Evolutionary conservation across 768 basidiomycete genomes (phyloP), one percentile per base, ranked within the genome.

Genomic region (Hericium rajendrae): DNA sequence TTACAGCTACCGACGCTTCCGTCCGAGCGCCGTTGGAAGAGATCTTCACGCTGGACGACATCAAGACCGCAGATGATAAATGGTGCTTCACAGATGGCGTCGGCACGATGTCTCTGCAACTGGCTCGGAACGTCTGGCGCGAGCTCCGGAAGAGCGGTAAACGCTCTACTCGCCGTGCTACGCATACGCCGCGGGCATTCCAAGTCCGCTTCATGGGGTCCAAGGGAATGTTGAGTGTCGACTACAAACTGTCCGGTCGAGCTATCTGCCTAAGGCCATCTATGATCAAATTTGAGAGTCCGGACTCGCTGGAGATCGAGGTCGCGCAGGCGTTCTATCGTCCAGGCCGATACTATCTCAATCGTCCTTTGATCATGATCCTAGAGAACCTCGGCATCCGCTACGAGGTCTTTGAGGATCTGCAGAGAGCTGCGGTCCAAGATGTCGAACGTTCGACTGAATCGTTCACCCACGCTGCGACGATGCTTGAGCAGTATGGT

Each of bases 31-130:
- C 68, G 46, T 60, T 68, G n/a, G 72, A 76, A 49, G 70, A 78
- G 63, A 67, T 78, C 43, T 18, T 69, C 18, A 60, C 70, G 18
- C 64, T 76, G 0, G 70, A 74, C n/a, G 82, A 86, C 66, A 76
- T 85, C 26, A 62, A 75, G 38, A n/a, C 60, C 1, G 62, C n/a
- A 63, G 69, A 0, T 20, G 57, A 46, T 60, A 66, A 40, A 62
- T 81, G 77, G 58, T 69, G 71, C 49, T 87, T 86, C 67, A 87
- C 86, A 0, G 87, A 89, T 64, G 87, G 86, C 6, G 81, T 85
- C 20, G 88, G 86, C 0, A 81, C 78, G 0, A 76, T 86, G 59
- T 86, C 84, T 1, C 65, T 67, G 8, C 74, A 78, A 18, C 67
- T 88, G 18, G 82, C 83, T 1, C 62, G 67, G 4, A 76, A 74